Evolutionary conservation across 2,329 filamentous ascomycete species (phyloP).

Genomic region (Calonectria pseudoturangicola): DNA sequence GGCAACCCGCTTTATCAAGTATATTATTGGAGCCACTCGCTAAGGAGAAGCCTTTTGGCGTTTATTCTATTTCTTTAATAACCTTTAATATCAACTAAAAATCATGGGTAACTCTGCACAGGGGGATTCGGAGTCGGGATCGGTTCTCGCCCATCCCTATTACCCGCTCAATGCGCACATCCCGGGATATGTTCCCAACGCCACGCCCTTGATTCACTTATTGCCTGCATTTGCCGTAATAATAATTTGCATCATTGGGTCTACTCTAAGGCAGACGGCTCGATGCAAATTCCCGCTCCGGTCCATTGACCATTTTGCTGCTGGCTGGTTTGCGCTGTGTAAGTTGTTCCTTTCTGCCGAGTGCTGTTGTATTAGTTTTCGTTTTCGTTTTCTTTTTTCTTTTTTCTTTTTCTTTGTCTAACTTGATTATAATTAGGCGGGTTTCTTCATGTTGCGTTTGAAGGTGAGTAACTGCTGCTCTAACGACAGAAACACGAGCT

Average conservation of each 20-base stretch:
- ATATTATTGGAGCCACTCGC: background rate
- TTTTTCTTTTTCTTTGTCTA: background rate
- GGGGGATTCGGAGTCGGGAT: constrained; percentile 2
- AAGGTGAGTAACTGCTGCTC: constrained; percentile 70
- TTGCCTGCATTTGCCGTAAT: constrained; percentile 60
- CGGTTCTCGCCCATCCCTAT: constrained; percentile 66
- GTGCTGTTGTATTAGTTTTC: background rate
- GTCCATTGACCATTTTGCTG: constrained; percentile 63
- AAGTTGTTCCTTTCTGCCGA: constrained; percentile 51
- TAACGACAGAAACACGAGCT: background rate
- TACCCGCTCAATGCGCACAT: constrained; percentile 67
- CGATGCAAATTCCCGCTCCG: constrained; percentile 49
- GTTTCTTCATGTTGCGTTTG: constrained; percentile 86
- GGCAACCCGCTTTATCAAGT: background rate
- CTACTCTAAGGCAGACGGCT: constrained; percentile 53
- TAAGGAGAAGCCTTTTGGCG: background rate
- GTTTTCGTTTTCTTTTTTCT: too few relatives aligned
- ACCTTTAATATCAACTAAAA: background rate
- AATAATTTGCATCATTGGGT: constrained; percentile 60
- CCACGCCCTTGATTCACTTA: constrained; percentile 61
- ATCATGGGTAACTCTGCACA: constrained; percentile 18
- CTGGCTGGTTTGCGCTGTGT: constrained; percentile 75
- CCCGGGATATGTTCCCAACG: constrained; percentile 67
- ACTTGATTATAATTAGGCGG: constrained; percentile 66
- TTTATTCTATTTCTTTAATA: background rate